These are phyloP conservation scores for Eucalyptus brandiana DNA, from an alignment of 345 rosid genomes.

Conservation along the genomic window DNA sequence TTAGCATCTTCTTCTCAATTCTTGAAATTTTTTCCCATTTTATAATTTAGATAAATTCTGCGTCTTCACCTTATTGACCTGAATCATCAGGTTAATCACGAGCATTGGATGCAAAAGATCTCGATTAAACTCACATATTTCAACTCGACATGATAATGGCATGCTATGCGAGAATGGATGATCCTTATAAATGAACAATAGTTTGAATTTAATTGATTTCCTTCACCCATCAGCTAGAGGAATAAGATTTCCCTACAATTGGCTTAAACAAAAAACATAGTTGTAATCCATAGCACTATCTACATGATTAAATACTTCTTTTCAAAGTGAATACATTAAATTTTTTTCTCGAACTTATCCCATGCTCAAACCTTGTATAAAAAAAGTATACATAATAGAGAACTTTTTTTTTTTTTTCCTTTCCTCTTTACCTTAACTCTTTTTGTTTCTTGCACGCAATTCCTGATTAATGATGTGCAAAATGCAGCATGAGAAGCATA, in stretches of 20 bases:
- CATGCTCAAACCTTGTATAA: too few species aligned
- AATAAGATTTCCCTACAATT: too few species aligned
- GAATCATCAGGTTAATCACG: neutral
- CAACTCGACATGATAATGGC: neutral
- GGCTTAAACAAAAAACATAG: too few species aligned
- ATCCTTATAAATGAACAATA: neutral
- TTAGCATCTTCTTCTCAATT: neutral
- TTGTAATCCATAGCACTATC: too few species aligned
- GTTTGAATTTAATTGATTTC: too few species aligned
- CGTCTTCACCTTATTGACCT: neutral
- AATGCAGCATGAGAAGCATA: conserved; percentile 14
- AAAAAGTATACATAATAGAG: too few species aligned
- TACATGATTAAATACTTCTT: too few species aligned
- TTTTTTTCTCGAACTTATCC: too few species aligned
- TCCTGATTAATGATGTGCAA: neutral
- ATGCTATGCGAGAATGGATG: neutral
- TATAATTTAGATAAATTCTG: neutral
- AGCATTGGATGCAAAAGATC: neutral
- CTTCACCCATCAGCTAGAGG: too few species aligned
- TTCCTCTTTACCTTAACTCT: neutral
- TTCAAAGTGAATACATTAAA: too few species aligned
- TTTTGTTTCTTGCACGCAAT: neutral
- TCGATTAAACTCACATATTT: neutral
- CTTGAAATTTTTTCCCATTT: neutral
- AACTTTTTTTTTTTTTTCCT: too few species aligned